Base-by-base conservation (phyloP, 129 eudicot species). In the Flaveria sonorensis region DNA sequence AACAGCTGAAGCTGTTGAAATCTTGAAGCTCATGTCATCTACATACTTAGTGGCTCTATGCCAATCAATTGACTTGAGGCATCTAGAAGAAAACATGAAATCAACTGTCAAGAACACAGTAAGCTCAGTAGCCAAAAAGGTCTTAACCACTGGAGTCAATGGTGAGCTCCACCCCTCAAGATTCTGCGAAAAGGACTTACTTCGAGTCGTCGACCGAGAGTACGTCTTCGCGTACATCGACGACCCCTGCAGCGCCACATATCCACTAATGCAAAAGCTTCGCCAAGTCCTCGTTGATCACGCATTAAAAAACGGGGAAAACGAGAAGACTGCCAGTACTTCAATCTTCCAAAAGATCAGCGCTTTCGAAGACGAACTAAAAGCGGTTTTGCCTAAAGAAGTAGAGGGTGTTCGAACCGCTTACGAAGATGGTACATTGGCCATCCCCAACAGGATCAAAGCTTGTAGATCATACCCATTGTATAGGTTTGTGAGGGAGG, bases 21-120 rank as follows among this genome's bases (percentile, higher is more conserved):
- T 91, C 21, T 76, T 91, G 63, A 89, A 91, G 81, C 95, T 91
- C 4, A 91, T 91, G 97, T 86, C 92, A 12, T 66, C 95, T 0
- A 85, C 95, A 15, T 89, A 43, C 83, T 53, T 92, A n/a, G 86
- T 92, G 1, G 97, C 86, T 45, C 67, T 92, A 19, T 92, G 97
- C 83, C 97, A 92, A 62, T 89, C 97, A 8, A 79, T 92, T 9
- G 97, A 92, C 72, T 75, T 92, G 71, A 84, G 97, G 83, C 90
- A 89, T 56, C 76, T 92, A 83, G 97, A 92, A 83, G 97, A 92
- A 73, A 92, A 89, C 65, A 55, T 89, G 82, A 85, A 81, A 51
- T 70, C 75, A 23, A 91, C 96, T 0, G 92, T 92, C 0, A 92
- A 92, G 81, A 85, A 92, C 82, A 81, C 90, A 0, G 92, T 92